phyloP scores from a whole-genome alignment of 306 rosid genomes.

The Begonia fuchsioides region DNA sequence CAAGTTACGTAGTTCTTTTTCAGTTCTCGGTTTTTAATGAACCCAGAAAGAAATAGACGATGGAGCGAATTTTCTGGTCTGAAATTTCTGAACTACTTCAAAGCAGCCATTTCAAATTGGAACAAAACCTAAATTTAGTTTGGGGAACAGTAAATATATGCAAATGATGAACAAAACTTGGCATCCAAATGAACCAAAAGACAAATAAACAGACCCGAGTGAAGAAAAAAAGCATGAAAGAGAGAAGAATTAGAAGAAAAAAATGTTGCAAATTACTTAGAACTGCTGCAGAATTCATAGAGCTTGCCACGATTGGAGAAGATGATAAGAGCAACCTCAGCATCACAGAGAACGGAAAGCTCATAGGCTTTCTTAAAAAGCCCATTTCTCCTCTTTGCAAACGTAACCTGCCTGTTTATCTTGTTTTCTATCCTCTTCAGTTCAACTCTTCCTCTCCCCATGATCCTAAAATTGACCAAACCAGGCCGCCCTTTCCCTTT shows the following conservation, averaged over 20 bases:
- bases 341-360: slow-evolving; percentile 85
- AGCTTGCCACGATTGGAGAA: slow-evolving; percentile 94
- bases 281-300: slow-evolving; percentile 76
- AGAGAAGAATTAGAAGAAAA: slow-evolving; percentile 7
- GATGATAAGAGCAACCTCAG: slow-evolving; percentile 87
- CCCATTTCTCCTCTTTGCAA: slow-evolving; percentile 89
- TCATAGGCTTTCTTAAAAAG: slow-evolving; percentile 89
- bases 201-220: too few species aligned
- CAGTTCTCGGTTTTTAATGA: too few species aligned
- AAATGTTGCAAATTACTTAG: slow-evolving; percentile 28
- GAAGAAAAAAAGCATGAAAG: too few species aligned
- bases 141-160: too few species aligned
- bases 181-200: too few species aligned
- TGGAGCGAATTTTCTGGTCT: too few species aligned
- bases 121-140: too few species aligned
- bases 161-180: too few species aligned
- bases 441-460: slow-evolving; percentile 98
- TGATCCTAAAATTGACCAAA: slow-evolving; percentile 6
- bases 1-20: too few species aligned
- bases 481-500: slow-evolving; percentile 5
- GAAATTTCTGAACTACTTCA: too few species aligned
- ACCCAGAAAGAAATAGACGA: too few species aligned
- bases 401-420: slow-evolving; percentile 93
- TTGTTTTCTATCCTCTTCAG: slow-evolving; percentile 95
- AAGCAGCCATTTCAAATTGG: too few species aligned